Conservation (phyloP, 2,329 filamentous ascomycete genomes). For the Berkeleyomyces rouxiae region DNA sequence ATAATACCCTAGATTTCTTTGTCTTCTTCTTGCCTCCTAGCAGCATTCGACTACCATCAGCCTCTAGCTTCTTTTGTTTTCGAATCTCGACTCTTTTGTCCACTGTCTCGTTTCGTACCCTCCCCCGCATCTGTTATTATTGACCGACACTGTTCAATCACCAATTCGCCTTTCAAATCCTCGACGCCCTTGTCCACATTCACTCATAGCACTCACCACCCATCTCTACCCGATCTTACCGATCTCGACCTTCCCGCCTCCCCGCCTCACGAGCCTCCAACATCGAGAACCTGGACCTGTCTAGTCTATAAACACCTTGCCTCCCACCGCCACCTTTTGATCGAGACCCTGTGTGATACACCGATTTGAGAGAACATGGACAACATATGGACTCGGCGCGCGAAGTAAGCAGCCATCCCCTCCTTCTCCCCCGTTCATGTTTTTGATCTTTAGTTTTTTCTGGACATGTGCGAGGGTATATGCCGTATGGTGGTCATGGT, state of each 20-base stretch:
- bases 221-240: not conserved
- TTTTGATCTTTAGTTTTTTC: not conserved
- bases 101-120: not conserved
- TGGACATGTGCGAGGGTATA: not conserved
- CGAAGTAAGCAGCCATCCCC: slow-evolving; percentile 45
- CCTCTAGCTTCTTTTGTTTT: not conserved
- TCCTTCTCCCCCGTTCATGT: slow-evolving; percentile 2
- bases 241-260: not conserved
- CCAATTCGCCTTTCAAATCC: no score
- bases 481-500: not conserved
- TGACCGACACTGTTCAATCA: not conserved
- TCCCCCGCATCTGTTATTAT: not conserved
- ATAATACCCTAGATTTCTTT: not conserved
- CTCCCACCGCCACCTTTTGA: slow-evolving; percentile 8
- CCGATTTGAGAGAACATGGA: slow-evolving; percentile 32
- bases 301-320: slow-evolving; percentile 15
- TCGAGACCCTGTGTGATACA: slow-evolving; percentile 16
- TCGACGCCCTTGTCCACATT: no score
- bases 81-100: not conserved
- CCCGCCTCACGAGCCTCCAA: not conserved
- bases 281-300: slow-evolving; percentile 10
- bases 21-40: not conserved
- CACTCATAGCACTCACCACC: not conserved
- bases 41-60: not conserved
- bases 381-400: slow-evolving; percentile 64